Evolutionary conservation across 2,329 filamentous ascomycete genomes (phyloP), one percentile per base, ranked within the genome.

Genomic region (Fusarium pilosicola): DNA sequence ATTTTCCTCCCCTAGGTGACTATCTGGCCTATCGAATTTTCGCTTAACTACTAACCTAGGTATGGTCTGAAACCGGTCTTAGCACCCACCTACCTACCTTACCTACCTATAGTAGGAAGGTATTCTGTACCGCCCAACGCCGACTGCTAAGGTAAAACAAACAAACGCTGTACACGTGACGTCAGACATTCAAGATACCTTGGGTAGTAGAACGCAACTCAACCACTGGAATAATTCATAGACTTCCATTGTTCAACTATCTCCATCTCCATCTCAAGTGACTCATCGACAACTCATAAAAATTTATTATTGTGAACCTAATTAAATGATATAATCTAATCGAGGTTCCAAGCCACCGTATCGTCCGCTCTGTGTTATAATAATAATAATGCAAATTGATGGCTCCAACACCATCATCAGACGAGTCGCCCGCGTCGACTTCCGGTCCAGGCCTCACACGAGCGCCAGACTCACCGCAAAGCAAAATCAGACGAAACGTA

Each of bases 401-500:
- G 79, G 76, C 77, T 63, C 77, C 78, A 52, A 78, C 79, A 69
- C 78, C 80, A 70, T 75, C 79, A 48, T 78, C 77, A 65, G 78
- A 74, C 62, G 78, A 78, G 73, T 75, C 77, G 48, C 76, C 70
- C 42, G 70, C 68, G 57, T 76, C 79, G 32, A 77, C 75, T 28
- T 77, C 76, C 38, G 69, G 71, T 61, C 54, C 62, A 45, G 48
- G 74, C 59, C 65, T 64, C 70, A 59, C 65, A 65, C 71, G 65
- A 55, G 54, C 56, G 24, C 62, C 74, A 9, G 61, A 59, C 45
- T 73, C 59, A 22, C 57, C 67, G 13, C 70, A 74, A 24, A 80
- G 79, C 57, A 80, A 76, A 57, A 81, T 82, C 49, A 79, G 80
- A 57, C 78, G 82, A 62, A 83, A 83, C 62, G 80, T 83, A 67